Conservation (phyloP, 805 yeast genomes). For the Saturnispora sanitii region DNA sequence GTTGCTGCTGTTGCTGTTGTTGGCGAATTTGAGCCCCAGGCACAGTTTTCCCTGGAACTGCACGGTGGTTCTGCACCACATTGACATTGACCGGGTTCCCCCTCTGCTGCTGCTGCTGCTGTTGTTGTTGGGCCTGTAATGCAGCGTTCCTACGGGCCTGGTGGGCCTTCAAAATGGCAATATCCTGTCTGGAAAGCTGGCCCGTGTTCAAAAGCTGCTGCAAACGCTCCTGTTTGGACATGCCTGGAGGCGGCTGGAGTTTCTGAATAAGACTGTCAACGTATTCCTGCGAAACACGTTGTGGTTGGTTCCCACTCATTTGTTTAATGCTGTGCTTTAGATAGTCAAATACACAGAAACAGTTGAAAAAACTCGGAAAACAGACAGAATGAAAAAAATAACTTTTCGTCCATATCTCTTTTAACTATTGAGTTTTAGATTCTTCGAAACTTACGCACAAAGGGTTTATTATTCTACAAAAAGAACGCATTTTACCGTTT, state of each 20-base stretch:
- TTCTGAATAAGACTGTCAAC: slow-evolving; percentile 23
- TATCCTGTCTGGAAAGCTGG: slow-evolving; percentile 25
- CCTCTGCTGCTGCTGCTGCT: neutral
- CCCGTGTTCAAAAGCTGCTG: slow-evolving; percentile 26
- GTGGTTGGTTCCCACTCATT: slow-evolving; percentile 10
- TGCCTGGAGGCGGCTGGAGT: slow-evolving; percentile 27
- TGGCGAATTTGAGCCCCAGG: slow-evolving; percentile 6
- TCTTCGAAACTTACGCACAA: too few species aligned
- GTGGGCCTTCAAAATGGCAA: slow-evolving; percentile 24
- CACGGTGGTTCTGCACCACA: neutral
- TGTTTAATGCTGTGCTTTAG: neutral
- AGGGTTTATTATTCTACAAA: too few species aligned
- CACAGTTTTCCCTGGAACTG: slow-evolving; percentile 10
- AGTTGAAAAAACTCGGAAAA: too few species aligned
- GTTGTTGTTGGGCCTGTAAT: neutral
- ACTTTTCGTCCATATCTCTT: too few species aligned
- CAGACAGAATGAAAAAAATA: too few species aligned
- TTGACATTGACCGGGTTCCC: neutral
- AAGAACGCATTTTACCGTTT: too few species aligned
- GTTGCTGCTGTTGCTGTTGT: slow-evolving; percentile 13
- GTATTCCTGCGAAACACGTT: slow-evolving; percentile 16
- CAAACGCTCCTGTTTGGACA: slow-evolving; percentile 26
- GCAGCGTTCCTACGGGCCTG: slow-evolving; percentile 14
- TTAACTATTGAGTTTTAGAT: too few species aligned
- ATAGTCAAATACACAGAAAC: neutral